Conservation (phyloP, 202 grass and related monocot species). For the Setaria viridis region DNA sequence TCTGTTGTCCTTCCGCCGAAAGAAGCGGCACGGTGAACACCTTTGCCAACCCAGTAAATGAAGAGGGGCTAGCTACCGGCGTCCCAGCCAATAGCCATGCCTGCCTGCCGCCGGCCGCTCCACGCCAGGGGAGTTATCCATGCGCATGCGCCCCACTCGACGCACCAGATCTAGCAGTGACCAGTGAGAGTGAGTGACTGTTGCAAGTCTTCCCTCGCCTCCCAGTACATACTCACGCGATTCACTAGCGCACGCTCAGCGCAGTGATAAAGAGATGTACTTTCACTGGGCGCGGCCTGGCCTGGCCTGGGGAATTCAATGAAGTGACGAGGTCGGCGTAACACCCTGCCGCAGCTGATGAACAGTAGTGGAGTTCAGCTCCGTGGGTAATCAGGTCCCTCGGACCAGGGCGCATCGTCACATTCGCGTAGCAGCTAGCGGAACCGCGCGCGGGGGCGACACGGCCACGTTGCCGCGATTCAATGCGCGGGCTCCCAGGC, state of each 20-base stretch:
- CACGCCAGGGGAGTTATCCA: not conserved
- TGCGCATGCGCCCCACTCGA: not conserved
- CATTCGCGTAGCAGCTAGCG: not conserved
- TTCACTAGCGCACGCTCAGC: not conserved
- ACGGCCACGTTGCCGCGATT: slow-evolving; percentile 38
- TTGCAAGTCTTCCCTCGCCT: not conserved
- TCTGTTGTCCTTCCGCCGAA: not conserved
- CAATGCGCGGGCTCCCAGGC: slow-evolving; percentile 12
- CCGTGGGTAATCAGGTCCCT: not conserved
- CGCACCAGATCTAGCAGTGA: not conserved
- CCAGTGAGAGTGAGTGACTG: not conserved
- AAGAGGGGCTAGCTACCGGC: not conserved
- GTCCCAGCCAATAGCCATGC: not conserved
- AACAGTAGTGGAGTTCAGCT: not conserved
- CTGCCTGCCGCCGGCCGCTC: not conserved
- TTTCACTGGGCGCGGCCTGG: not conserved
- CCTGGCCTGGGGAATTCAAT: slow-evolving; percentile 3
- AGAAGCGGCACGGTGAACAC: slow-evolving; percentile 6
- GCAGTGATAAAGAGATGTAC: not conserved
- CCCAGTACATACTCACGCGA: too few relatives aligned
- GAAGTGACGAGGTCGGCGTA: not conserved
- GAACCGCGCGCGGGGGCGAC: not conserved
- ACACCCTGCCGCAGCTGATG: not conserved
- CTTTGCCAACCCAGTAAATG: not conserved
- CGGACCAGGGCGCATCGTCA: not conserved